These are phyloP conservation scores for Podila verticillata DNA, from an alignment of 192 early-diverging fungal species.

Conservation along the genomic window DNA sequence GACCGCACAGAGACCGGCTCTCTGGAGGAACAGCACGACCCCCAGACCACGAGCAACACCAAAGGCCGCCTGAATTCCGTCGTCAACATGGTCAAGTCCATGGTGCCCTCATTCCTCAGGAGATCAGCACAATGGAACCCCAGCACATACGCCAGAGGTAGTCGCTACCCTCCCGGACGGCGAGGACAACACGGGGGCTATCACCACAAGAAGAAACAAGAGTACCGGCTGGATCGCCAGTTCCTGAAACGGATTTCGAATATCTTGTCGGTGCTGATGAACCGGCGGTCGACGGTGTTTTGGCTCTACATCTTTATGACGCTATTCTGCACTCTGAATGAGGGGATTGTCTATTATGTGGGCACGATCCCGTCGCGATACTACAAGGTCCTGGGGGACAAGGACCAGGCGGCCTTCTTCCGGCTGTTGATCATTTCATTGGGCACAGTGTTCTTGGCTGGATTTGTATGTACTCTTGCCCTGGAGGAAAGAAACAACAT, in stretches of 20 bases:
- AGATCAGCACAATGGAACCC: not conserved
- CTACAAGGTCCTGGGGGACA: slow-evolving; percentile 76
- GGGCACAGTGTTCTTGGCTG: slow-evolving; percentile 64
- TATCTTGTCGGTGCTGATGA: slow-evolving; percentile 43
- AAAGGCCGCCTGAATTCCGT: slow-evolving; percentile 10
- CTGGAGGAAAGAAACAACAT: not conserved
- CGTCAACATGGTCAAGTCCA: slow-evolving; percentile 15
- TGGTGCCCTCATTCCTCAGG: slow-evolving; percentile 18
- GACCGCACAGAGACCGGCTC: slow-evolving; percentile 38
- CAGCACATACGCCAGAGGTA: not conserved
- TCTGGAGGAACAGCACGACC: not conserved
- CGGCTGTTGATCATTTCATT: slow-evolving; percentile 64
- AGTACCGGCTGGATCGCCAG: slow-evolving; percentile 47
- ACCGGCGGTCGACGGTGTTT: slow-evolving; percentile 31
- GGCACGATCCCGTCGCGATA: slow-evolving; percentile 79
- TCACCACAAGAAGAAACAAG: slow-evolving; percentile 11
- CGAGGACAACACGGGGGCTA: not conserved
- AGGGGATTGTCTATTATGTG: slow-evolving; percentile 71
- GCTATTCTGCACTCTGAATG: slow-evolving; percentile 48
- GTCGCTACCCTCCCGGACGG: slow-evolving; percentile 1
- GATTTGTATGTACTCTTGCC: slow-evolving; percentile 56
- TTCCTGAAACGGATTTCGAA: slow-evolving; percentile 48
- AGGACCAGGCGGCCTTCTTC: slow-evolving; percentile 69
- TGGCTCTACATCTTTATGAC: slow-evolving; percentile 59
- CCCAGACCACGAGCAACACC: not conserved